Base-by-base conservation (phyloP, 2,329 filamentous ascomycete genomes). In the Cordyceps pruinosa region DNA sequence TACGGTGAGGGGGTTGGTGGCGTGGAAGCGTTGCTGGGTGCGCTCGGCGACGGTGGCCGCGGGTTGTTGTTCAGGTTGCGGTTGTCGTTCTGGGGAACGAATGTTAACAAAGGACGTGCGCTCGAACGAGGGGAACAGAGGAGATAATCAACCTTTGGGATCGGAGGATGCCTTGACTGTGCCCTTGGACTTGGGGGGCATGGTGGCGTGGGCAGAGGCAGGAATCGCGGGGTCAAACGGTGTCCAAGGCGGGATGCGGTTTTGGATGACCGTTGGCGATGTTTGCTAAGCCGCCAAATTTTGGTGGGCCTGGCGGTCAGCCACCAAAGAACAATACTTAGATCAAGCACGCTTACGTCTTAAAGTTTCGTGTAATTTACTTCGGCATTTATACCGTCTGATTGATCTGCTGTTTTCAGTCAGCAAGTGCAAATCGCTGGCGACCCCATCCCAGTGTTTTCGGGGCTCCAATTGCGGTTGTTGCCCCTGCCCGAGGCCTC, bases 1-100 rank as follows among this genome's bases (percentile, higher is more conserved):
- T 58, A 73, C 69, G 58, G 77, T 72, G 70, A 76, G 66, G 9
- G 80, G 80, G 61, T 80, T 79, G 54, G 77, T 78, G 58, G 73
- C 70, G 70, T 76, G 74, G 72, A 75, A 78, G 58, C 73, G 75
- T 58, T 77, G 70, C 58, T 71, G 68, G 61, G 75, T 75, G 52
- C 74, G 76, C 60, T 81, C 75, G 68, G 72, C 70, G 63, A 82
- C 66, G 17, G 80, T 83, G 37, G 51, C 21, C n/a, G 58, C 49
- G 15, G 19, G 39, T 17, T 13, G 21, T 42, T 25, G 56, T 19
- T 19, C 35, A 7, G 35, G 49, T 17, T 51, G 19, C 9, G 34
- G 46, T 13, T 41, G 45, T 13, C 35, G 26, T 28, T 25, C 23
- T 19, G 55, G 10, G n/a, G 32, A 26, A 2, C n/a, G 26, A 30